Conservation (phyloP, 192 early-diverging fungal genomes). For the Backusella macrospora region DNA sequence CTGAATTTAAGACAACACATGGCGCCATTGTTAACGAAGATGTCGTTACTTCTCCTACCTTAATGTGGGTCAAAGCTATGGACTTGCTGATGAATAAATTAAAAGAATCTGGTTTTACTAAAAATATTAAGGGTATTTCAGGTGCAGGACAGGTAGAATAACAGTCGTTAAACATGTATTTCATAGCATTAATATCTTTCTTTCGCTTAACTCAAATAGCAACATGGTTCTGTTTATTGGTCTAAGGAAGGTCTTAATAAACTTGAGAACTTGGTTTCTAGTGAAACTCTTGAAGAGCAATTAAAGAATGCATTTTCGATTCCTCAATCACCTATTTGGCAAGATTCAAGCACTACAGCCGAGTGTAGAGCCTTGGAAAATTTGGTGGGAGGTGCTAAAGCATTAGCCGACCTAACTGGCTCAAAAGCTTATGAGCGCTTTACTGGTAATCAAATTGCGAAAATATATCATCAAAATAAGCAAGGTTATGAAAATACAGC, state of each 20-base stretch:
- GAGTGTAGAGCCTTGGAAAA: constrained; percentile 68
- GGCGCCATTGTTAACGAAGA: constrained; percentile 53
- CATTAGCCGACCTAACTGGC: constrained; percentile 71
- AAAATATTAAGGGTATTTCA: constrained; percentile 51
- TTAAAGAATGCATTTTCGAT: constrained; percentile 60
- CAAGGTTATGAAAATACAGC: constrained; percentile 47
- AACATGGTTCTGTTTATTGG: constrained; percentile 90
- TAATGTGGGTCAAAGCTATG: constrained; percentile 82
- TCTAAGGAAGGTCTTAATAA: constrained; percentile 44
- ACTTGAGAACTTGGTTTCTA: constrained; percentile 45
- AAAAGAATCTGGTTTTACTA: constrained; percentile 28
- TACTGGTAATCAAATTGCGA: constrained; percentile 74
- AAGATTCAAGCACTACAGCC: constrained; percentile 70
- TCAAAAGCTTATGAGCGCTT: constrained; percentile 82
- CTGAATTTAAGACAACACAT: constrained; percentile 53
- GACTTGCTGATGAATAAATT: constrained; percentile 62
- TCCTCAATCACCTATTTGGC: constrained; percentile 77
- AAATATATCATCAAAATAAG: constrained; percentile 48
- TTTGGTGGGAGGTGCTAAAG: constrained; percentile 61
- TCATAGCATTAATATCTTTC: not conserved
- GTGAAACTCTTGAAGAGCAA: constrained; percentile 48
- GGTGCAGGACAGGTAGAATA: constrained; percentile 68
- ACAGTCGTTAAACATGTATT: not conserved
- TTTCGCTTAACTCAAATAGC: constrained; percentile 43
- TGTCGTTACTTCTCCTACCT: constrained; percentile 63